Conservation (phyloP, 805 yeast species). For the Hanseniaspora meyeri region DNA sequence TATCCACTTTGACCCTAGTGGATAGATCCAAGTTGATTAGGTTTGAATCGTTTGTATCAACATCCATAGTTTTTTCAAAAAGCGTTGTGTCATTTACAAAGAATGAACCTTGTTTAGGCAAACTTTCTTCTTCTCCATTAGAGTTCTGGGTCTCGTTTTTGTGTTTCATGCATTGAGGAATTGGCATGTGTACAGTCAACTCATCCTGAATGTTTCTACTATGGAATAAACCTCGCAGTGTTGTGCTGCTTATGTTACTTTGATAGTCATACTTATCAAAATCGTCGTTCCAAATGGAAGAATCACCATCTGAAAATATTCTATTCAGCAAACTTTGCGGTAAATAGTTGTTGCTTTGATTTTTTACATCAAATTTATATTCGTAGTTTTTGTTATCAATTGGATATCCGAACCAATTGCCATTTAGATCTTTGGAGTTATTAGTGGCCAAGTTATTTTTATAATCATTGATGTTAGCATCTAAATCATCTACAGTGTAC, state of each 20-base stretch:
- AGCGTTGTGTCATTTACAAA: conserved; percentile 1
- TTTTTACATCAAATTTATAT: neutral
- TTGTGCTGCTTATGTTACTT: neutral
- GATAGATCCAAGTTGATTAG: neutral
- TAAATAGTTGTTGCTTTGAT: neutral
- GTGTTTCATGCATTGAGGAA: neutral
- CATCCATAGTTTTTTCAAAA: neutral
- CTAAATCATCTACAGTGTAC: conserved; percentile 7
- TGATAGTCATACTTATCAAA: neutral
- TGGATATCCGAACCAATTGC: conserved; percentile 12
- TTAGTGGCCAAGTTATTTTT: neutral
- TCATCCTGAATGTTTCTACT: neutral
- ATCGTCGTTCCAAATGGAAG: neutral
- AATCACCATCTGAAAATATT: neutral
- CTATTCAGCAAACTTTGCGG: conserved; percentile 1
- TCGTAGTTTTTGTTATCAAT: neutral
- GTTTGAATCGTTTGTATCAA: neutral
- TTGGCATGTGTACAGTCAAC: neutral
- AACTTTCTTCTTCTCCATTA: neutral
- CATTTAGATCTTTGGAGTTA: neutral
- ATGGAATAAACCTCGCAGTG: conserved; percentile 6
- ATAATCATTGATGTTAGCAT: neutral
- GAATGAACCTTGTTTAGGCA: neutral
- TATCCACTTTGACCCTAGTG: neutral
- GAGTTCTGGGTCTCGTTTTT: neutral